These are phyloP conservation scores for Sporothrix protearum DNA, from an alignment of 2,329 filamentous ascomycete genomes.

Conservation along the genomic window DNA sequence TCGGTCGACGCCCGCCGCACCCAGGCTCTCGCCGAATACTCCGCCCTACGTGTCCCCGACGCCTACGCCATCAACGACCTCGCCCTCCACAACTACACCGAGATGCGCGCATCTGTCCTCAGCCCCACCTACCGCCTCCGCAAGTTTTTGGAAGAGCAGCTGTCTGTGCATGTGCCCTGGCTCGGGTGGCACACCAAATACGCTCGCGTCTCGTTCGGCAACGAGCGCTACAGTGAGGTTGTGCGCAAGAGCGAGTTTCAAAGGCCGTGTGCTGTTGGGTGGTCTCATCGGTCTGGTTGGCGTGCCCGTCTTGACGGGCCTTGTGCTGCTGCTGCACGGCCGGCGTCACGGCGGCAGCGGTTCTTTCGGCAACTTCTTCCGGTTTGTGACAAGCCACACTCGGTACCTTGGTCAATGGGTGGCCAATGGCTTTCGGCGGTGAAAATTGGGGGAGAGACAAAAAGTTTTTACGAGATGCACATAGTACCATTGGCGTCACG, in stretches of 20 bases:
- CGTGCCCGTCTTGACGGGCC: constrained; percentile 29
- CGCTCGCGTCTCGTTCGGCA: constrained; percentile 85
- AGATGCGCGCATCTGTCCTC: constrained; percentile 86
- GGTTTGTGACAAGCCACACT: not conserved
- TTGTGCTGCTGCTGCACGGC: constrained; percentile 23
- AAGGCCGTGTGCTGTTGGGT: constrained; percentile 59
- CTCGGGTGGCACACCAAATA: constrained; percentile 93
- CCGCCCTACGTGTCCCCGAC: constrained; percentile 67
- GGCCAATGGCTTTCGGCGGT: constrained; percentile 1
- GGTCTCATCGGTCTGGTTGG: constrained; percentile 39
- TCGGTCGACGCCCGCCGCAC: constrained; percentile 51
- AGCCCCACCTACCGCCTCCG: constrained; percentile 73
- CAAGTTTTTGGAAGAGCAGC: constrained; percentile 80
- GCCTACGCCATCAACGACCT: constrained; percentile 89
- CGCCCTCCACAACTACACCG: constrained; percentile 83
- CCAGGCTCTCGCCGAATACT: constrained; percentile 73
- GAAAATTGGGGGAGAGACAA: not conserved
- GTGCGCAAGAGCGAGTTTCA: constrained; percentile 66
- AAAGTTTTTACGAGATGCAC: not conserved
- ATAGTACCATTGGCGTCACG: not conserved
- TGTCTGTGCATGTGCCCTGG: constrained; percentile 71
- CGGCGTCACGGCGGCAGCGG: not conserved
- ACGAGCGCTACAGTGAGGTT: constrained; percentile 84
- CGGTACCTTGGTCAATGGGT: not conserved
- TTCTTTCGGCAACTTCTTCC: not conserved